Evolutionary conservation across 257 asterid genomes (phyloP).

Genomic region (Solanum verrucosum): DNA sequence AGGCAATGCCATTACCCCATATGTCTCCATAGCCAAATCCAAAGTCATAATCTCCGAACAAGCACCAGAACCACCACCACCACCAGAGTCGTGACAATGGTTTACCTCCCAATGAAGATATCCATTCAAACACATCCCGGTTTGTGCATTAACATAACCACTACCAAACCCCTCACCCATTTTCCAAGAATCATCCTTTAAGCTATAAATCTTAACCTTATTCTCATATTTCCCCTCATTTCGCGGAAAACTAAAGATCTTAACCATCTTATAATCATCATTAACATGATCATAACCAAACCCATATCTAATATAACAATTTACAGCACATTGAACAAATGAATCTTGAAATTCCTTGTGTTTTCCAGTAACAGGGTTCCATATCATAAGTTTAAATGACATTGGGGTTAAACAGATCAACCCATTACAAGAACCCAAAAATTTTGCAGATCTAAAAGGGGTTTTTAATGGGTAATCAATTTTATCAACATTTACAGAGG

Average conservation of each 20-base stretch:
- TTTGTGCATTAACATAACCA: not conserved
- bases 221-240: not conserved
- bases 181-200: conserved; percentile 19
- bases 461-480: not conserved
- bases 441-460: not conserved
- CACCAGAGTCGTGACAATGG: not conserved
- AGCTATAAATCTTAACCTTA: conserved; percentile 16
- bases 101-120: conserved; percentile 21
- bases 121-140: conserved; percentile 9
- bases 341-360: conserved; percentile 31
- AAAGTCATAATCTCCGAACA: conserved; percentile 8
- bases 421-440: conserved; percentile 54
- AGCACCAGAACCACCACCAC: not conserved
- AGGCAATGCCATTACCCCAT: conserved; percentile 2
- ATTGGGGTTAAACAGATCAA: conserved; percentile 25
- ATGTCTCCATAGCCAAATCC: conserved; percentile 3
- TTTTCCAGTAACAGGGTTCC: conserved; percentile 41
- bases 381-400: conserved; percentile 15
- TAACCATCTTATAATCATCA: conserved; percentile 34
- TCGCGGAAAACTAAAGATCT: not conserved
- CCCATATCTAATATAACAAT: conserved; percentile 21
- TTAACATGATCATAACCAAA: conserved; percentile 35
- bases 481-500: conserved; percentile 3
- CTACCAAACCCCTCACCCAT: not conserved
- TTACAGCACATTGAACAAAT: not conserved